phyloP scores from a whole-genome alignment of 441 rosid species.

The Erysimum cheiri region DNA sequence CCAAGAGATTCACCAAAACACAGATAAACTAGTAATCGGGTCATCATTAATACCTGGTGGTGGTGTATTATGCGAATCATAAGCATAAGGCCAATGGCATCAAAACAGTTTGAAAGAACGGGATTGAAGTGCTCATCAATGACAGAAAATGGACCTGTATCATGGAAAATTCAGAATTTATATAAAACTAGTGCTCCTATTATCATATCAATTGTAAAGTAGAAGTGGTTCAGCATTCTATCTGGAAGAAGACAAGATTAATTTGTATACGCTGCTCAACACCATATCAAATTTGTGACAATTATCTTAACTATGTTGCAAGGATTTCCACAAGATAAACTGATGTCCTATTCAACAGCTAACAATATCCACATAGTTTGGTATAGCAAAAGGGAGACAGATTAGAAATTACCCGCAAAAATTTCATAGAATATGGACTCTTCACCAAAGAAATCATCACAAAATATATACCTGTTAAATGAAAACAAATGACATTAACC shows the following conservation, averaged over 20 bases:
- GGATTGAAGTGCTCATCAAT: conserved; percentile 94
- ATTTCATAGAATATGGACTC: conserved; percentile 88
- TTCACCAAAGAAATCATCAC: conserved; percentile 98
- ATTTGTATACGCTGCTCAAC: conserved; percentile 7
- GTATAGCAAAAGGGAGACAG: conserved; percentile 13
- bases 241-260: not conserved
- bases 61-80: conserved; percentile 98
- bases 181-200: conserved; percentile 14
- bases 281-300: conserved; percentile 15
- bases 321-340: conserved; percentile 5
- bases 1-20: conserved; percentile 12
- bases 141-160: conserved; percentile 95
- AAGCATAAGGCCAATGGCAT: conserved; percentile 98
- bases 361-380: conserved; percentile 11
- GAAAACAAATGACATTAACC: conserved; percentile 32
- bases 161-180: conserved; percentile 19
- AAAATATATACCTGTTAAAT: conserved; percentile 84
- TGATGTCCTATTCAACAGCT: conserved; percentile 18
- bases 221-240: conserved; percentile 20
- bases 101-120: conserved; percentile 87
- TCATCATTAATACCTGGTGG: conserved; percentile 72
- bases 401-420: conserved; percentile 68
- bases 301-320: conserved; percentile 20
- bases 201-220: conserved; percentile 17
- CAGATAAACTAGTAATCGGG: conserved; percentile 8